These are phyloP conservation scores for Cucurbita argyrosperma DNA, from an alignment of 306 rosid species.

Conservation along the genomic window DNA sequence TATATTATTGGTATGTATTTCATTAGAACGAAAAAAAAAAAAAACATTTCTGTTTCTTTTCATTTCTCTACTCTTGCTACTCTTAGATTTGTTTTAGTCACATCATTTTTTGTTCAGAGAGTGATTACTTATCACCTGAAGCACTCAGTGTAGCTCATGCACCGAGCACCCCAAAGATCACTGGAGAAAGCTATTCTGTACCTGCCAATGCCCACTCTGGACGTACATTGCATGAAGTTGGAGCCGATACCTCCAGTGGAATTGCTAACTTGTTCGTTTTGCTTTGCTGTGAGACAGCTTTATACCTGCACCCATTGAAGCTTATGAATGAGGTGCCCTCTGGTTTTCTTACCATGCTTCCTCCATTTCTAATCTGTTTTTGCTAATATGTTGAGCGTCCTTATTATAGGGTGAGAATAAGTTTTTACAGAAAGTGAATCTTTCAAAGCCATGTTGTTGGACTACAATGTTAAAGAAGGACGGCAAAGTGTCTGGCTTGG, in stretches of 20 bases:
- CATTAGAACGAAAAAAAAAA: not conserved
- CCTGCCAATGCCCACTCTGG: constrained; percentile 24
- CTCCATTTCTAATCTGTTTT: constrained; percentile 8
- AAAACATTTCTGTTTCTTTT: not conserved
- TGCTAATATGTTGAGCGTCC: constrained; percentile 14
- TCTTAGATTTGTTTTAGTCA: not conserved
- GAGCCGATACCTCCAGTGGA: constrained; percentile 17
- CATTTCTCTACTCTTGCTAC: not conserved
- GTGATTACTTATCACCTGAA: constrained; percentile 22
- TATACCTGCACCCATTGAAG: constrained; percentile 39
- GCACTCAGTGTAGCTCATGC: constrained; percentile 20
- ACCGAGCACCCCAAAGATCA: constrained; percentile 15
- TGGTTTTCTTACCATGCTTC: constrained; percentile 8
- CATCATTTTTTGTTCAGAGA: constrained; percentile 35
- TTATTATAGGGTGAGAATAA: constrained; percentile 40
- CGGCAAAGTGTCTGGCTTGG: constrained; percentile 40
- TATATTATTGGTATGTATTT: constrained; percentile 48
- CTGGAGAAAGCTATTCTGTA: constrained; percentile 16
- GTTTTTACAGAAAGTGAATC: constrained; percentile 39
- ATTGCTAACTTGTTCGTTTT: constrained; percentile 30
- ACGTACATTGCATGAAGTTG: constrained; percentile 29
- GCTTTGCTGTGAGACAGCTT: constrained; percentile 52
- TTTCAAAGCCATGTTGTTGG: constrained; percentile 62
- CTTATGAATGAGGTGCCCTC: constrained; percentile 46
- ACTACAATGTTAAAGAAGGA: constrained; percentile 47